Base-by-base conservation (phyloP, 176 grass and related monocot species). In the Tuctoria greenei region DNA sequence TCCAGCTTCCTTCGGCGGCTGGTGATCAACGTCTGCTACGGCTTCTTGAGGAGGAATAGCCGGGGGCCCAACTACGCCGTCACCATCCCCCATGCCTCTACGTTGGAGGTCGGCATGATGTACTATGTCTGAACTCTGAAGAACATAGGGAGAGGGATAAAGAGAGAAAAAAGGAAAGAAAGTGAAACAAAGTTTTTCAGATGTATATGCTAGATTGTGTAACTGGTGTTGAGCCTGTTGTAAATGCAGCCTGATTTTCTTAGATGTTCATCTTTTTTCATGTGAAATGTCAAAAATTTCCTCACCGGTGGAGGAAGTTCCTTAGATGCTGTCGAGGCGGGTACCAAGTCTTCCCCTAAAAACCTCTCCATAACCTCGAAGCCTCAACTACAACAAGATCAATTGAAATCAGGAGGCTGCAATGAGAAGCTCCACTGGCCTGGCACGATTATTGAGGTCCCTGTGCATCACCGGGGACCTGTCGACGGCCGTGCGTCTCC, bases 51-150 rank as follows among this genome's bases (percentile, higher is more conserved):
- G 69, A 62, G 91, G 76, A 99, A 99, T 79, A 95, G 95, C 81
- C 81, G 95, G 25, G 84, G 91, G 0, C 87, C 95, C 31, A 81
- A 54, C 38, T 99, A 99, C 67, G 91, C 87, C 23, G 89, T 92
- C 40, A 87, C 76, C 81, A 76, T 99, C 36, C 95, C 91, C 1
- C 82, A 99, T 71, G 91, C 91, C 14, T 95, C 95, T 6, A 99
- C 91, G 5, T 80, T 99, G 21, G 95, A 99, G 82, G 95, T 99
- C 9, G 91, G 95, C 42, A 99, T 95, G 91, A 79, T 99, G 5
- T 99, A 99, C 61, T 64, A 85, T 90, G 92, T 99, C 45, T 99
- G 72, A 93, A 39, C 4, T 4, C 72, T 18, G 16, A 49, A 38
- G 20, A 72, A 46, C 37, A 60, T 72, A 79, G 81, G 39, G 65